Evolutionary conservation across 352 stramenopile species (phyloP).

Genomic region (Phytophthora ramorum): DNA sequence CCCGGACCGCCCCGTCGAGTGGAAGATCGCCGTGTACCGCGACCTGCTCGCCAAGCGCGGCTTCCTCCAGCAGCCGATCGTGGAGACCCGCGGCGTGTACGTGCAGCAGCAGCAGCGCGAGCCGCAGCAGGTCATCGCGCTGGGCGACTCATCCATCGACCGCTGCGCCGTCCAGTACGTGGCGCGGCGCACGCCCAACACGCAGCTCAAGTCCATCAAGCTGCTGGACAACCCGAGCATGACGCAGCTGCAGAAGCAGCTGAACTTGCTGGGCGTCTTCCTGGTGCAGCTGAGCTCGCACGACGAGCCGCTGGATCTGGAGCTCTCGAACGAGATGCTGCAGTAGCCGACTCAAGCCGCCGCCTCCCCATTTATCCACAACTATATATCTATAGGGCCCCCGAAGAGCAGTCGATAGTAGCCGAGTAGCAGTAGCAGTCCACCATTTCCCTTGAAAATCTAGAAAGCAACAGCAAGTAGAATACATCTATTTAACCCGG

Average conservation of each 20-base stretch:
- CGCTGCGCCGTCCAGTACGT: conserved; percentile 78
- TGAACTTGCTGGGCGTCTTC: conserved; percentile 65
- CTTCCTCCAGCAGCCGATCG: conserved; percentile 24
- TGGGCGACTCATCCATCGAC: conserved; percentile 78
- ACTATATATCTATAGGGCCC: conserved; percentile 39
- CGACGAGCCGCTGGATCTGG: conserved; percentile 71
- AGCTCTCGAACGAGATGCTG: conserved; percentile 77
- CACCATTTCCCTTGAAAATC: conserved; percentile 18
- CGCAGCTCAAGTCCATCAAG: conserved; percentile 81
- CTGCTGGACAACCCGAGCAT: conserved; percentile 81
- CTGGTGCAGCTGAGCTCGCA: conserved; percentile 69
- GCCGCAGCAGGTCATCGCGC: conserved; percentile 68
- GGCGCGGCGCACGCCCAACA: conserved; percentile 48
- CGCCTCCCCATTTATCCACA: conserved; percentile 21
- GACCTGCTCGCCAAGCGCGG: conserved; percentile 55
- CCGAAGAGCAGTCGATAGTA: conserved; percentile 7
- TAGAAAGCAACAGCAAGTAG: conserved; percentile 25
- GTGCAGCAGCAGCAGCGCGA: conserved; percentile 36
- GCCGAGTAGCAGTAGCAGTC: conserved; percentile 4
- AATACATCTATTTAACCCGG: conserved; percentile 34
- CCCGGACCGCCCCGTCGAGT: conserved; percentile 71
- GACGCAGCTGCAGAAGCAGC: conserved; percentile 75
- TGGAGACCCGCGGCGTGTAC: conserved; percentile 29
- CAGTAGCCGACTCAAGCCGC: conserved; percentile 35
- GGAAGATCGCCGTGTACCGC: conserved; percentile 80